A percentile compares a stretch with the other conserved stretches of the same genome.
Evolutionary conservation across 2,329 filamentous ascomycete genomes (phyloP).

Genomic region (Scytalidium lignicola): DNA sequence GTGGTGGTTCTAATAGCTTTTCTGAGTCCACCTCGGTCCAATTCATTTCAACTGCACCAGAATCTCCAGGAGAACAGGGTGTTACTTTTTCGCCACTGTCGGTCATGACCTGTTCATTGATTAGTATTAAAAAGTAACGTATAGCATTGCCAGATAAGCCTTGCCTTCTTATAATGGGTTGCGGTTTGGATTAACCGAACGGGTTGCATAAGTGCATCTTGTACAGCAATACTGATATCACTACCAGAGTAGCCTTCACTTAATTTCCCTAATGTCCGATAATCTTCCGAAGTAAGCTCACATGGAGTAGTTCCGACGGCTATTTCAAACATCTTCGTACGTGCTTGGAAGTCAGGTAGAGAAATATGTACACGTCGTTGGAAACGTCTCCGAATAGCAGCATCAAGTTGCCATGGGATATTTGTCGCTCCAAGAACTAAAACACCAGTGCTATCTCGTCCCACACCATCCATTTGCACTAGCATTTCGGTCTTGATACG

Average conservation of each 20-base stretch:
- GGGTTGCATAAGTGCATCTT: constrained; percentile 95
- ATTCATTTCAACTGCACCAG: constrained; percentile 83
- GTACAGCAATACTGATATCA: constrained; percentile 93
- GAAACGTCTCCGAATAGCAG: constrained; percentile 91
- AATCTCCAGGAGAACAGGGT: constrained; percentile 89
- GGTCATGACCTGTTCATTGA: constrained; percentile 54
- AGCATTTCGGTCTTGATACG: constrained; percentile 98
- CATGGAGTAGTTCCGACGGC: constrained; percentile 92
- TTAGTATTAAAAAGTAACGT: constrained; percentile 3
- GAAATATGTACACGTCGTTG: constrained; percentile 95
- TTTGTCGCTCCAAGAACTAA: constrained; percentile 95
- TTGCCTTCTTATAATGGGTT: constrained; percentile 93
- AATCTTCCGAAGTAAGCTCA: constrained; percentile 72
- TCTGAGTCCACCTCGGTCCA: constrained; percentile 87
- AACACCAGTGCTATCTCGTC: constrained; percentile 89
- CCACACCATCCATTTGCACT: constrained; percentile 98
- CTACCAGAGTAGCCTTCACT: constrained; percentile 94
- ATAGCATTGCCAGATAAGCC: not conserved
- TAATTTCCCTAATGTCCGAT: constrained; percentile 69
- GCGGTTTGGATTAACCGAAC: constrained; percentile 85
- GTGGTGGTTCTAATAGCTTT: constrained; percentile 76
- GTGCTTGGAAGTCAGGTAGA: constrained; percentile 78
- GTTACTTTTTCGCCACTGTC: constrained; percentile 68
- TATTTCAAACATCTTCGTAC: constrained; percentile 88
- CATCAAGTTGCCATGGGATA: constrained; percentile 97